Base-by-base conservation (phyloP, 2,329 filamentous ascomycete species). In the Clarireedia hainanense region DNA sequence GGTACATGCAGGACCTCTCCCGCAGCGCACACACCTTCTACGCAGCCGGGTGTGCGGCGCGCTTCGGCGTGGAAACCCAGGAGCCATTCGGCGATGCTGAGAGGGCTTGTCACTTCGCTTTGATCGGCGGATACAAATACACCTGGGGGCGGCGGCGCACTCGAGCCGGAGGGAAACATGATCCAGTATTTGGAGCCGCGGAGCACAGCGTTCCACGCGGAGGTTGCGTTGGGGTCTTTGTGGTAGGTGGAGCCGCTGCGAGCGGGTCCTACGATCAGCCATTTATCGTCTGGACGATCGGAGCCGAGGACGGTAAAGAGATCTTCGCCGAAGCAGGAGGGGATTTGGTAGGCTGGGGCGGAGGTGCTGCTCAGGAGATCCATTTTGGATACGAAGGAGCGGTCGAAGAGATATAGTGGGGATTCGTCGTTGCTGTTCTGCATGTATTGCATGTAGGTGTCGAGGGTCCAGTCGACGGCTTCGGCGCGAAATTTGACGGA, bases 31-130 rank as follows among this genome's bases (percentile, higher is more conserved):
- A 97, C 84, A 0, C 90, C 92, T 72, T 97, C 92, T 30, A 87
- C 72, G 65, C 91, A 96, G 10, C 87, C 89, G 0, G 85, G 81
- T 2, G 85, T 83, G 52, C 75, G 76, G 51, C 92, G 81, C 9
- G 92, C 94, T 66, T 91, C 87, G 2, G 80, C 80, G 68, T 97
- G 94, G 71, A 96, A 97, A 27, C 86, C 85, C 14, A 97, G 78
- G 6, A 97, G 79, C 87, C 94, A 97, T 72, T 97, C 92, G n/a
- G 91, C 90, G 64, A 97, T 96, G 72, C 89, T 95, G 10, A 97
- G 79, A 1, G 92, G 94, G 52, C 87, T 91, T 0, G 92, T 97
- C 50, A 97, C 91, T 72, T 97, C 92, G 67, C 89, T 91, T 68
- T 89, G 87, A 68, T 97, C 94, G 40, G 84, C 79, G 4, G 89